Evolutionary conservation across 306 rosid species (phyloP).

Genomic region (Arachis hypogaea): DNA sequence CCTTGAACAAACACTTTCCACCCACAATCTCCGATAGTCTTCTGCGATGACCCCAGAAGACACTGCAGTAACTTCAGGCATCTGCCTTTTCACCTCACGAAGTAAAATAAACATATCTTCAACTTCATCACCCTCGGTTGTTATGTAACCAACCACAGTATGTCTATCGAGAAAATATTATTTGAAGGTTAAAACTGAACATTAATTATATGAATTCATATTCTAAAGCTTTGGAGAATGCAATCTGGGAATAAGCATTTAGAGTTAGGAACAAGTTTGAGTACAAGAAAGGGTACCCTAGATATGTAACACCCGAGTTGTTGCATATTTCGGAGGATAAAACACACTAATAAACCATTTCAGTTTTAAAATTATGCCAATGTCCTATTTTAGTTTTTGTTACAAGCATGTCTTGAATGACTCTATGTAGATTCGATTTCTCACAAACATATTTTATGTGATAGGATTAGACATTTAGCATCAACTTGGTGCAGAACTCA

Average conservation of each 20-base stretch:
- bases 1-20: constrained; percentile 98
- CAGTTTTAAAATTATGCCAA: no score
- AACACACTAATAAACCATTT: background rate
- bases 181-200: constrained; percentile 25
- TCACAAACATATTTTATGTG: no score
- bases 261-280: background rate
- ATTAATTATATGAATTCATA: constrained; percentile 18
- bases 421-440: no score
- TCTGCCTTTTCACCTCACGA: constrained; percentile 83
- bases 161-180: constrained; percentile 34
- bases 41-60: constrained; percentile 98
- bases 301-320: background rate
- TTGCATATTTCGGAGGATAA: no score
- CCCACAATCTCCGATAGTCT: constrained; percentile 93
- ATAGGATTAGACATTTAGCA: no score
- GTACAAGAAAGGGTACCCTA: background rate
- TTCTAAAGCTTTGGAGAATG: constrained; percentile 2
- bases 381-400: no score
- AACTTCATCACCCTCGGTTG: constrained; percentile 91
- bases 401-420: no score
- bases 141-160: constrained; percentile 11
- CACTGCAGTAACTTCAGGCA: constrained; percentile 81
- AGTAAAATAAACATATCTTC: constrained; percentile 90
- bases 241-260: background rate
- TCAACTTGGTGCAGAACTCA: no score